These are phyloP conservation scores for Paxillus involutus DNA, from an alignment of 768 basidiomycete genomes.

Conservation along the genomic window DNA sequence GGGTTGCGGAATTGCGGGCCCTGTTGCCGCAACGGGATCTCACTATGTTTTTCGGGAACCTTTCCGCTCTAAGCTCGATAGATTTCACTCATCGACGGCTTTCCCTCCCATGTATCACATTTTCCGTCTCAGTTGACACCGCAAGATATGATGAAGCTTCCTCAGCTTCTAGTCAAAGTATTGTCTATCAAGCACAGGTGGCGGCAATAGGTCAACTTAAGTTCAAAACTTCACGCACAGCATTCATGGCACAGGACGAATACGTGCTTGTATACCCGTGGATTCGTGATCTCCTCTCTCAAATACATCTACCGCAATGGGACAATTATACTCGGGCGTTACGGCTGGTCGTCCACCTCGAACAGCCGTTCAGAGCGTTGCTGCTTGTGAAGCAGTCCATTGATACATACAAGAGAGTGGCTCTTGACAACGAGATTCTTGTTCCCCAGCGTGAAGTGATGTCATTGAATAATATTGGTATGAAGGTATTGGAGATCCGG, in stretches of 20 bases:
- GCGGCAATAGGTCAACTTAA: constrained; percentile 2
- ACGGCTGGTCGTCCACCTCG: constrained; percentile 11
- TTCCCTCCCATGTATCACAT: constrained; percentile 11
- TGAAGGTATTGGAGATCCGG: no score
- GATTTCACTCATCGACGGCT: constrained; percentile 4
- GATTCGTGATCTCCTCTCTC: constrained; percentile 7
- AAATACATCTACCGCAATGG: not conserved
- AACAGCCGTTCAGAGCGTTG: constrained; percentile 11
- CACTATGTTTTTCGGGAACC: not conserved
- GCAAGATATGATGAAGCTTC: not conserved
- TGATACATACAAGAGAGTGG: constrained; percentile 20
- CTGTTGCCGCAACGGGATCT: not conserved
- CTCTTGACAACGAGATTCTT: no score
- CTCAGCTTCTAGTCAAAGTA: not conserved
- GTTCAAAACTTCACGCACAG: constrained; percentile 1
- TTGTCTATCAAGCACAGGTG: constrained; percentile 1
- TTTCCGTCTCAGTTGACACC: not conserved
- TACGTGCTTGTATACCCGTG: constrained; percentile 11
- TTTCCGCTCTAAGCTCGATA: not conserved
- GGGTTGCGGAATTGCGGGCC: not conserved
- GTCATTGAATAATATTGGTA: no score
- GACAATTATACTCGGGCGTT: constrained; percentile 10
- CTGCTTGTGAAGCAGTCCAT: constrained; percentile 6
- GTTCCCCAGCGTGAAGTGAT: no score
- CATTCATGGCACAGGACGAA: not conserved